phyloP scores from a whole-genome alignment of 176 grass and related monocot genomes.

The Olyra latifolia region DNA sequence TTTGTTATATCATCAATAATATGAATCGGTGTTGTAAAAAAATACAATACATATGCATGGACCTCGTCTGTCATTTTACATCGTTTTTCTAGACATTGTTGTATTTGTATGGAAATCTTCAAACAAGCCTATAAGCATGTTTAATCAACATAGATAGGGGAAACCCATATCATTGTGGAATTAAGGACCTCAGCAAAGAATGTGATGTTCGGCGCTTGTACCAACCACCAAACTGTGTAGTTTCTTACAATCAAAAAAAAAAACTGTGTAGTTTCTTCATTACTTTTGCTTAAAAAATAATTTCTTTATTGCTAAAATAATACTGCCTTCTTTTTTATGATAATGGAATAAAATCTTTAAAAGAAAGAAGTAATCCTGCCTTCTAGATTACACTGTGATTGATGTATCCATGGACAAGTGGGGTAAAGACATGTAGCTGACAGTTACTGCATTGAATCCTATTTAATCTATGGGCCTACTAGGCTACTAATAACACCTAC shows the following conservation, averaged over 20 bases:
- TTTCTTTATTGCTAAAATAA: not conserved
- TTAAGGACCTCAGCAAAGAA: not conserved
- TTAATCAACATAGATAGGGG: too few relatives aligned
- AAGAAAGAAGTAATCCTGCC: not conserved
- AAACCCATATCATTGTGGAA: not conserved
- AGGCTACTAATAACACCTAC: not conserved
- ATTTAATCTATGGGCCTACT: constrained; percentile 3
- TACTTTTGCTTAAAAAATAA: not conserved
- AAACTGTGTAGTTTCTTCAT: not conserved
- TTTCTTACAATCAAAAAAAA: too few relatives aligned
- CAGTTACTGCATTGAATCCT: constrained; percentile 26
- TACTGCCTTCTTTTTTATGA: too few relatives aligned
- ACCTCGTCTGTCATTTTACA: not conserved
- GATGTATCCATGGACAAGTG: not conserved
- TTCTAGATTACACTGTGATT: constrained; percentile 10
- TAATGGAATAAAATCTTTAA: too few relatives aligned
- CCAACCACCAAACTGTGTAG: not conserved
- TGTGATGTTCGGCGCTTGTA: not conserved
- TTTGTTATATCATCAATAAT: not conserved
- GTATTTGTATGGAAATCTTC: not conserved
- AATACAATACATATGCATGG: not conserved
- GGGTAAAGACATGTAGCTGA: not conserved
- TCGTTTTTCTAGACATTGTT: not conserved
- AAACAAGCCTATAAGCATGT: not conserved
- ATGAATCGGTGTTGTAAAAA: too few relatives aligned